These are phyloP conservation scores for Cylindrotheca fusiformis DNA, from an alignment of 108 stramenopile species.

Conservation along the genomic window DNA sequence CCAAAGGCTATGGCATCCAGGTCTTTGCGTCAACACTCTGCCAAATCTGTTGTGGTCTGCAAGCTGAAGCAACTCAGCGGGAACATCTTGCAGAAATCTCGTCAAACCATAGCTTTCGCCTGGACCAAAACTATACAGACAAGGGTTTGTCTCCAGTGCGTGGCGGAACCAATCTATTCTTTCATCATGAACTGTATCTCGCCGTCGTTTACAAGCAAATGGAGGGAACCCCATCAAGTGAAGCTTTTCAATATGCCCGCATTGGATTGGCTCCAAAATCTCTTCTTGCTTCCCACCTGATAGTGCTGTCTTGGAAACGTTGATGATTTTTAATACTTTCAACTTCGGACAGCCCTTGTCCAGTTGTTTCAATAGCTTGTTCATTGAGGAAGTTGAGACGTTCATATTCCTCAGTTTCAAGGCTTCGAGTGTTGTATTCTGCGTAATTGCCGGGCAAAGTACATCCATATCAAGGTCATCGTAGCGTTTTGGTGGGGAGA, in stretches of 20 bases:
- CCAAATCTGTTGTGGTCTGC: background rate
- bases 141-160: background rate
- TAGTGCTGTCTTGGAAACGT: background rate
- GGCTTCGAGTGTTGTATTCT: background rate
- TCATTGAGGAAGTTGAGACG: background rate
- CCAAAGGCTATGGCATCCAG: no score
- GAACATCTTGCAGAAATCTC: background rate
- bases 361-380: background rate
- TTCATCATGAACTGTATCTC: background rate
- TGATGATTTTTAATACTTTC: background rate
- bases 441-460: background rate
- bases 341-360: background rate
- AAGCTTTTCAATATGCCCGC: background rate
- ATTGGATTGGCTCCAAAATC: background rate
- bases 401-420: background rate
- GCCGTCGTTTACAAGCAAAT: background rate
- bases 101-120: background rate
- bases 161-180: background rate
- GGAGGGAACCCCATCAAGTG: background rate
- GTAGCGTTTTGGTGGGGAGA: background rate
- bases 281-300: background rate
- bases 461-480: background rate
- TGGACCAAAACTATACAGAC: background rate
- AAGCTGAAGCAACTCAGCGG: background rate
- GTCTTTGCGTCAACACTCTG: background rate